Base-by-base conservation (phyloP, 352 stramenopile species). In the Phytophthora lateralis region DNA sequence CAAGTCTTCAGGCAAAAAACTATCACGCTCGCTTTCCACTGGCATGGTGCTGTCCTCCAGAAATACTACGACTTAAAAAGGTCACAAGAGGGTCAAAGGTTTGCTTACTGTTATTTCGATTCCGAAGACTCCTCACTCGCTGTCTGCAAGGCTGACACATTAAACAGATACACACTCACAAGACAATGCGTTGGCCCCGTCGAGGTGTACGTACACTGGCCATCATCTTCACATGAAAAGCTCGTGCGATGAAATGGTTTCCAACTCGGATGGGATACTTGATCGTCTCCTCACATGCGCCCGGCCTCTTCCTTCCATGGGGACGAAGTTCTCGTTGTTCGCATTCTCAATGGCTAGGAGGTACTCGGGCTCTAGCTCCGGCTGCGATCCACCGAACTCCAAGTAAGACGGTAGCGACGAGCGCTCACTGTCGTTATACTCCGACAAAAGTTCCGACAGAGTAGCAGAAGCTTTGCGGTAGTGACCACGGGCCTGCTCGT, bases 371-470 rank as follows among this genome's bases (percentile, higher is more conserved):
- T 80, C 74, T 6, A 69, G 42, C 26, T 82, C 74, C 2, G 64
- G 67, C 35, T 82, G 67, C 3, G 45, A 58, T 35, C 41, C 46
- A n/a, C 51, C 62, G 11, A 47, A 59, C 41, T 78, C 55, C 10
- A 70, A 58, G 29, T 70, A 73, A 21, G 59, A 73, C 26, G 58
- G 63, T 5, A 73, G 21, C 15, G 60, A 76, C 43, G 71, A 79
- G 10, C 66, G 62, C 6, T 71, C 59, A 17, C 60, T 68, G 47
- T 63, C 69, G 29, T 60, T 66, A 51, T 90, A 88, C 55, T 89
- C 78, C 0, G 82, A 86, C 64, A 91, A 76, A 35, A 91, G 70
- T 50, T 89, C 76, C 1, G 76, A 76, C 2, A 86, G 61, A 30
- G 80, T 89, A 14, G 39, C 39, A 12, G 57, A 45, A 47, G 48